These are phyloP conservation scores for Colletotrichum sp. DNA, from an alignment of 2,329 filamentous ascomycete species.

Conservation along the genomic window DNA sequence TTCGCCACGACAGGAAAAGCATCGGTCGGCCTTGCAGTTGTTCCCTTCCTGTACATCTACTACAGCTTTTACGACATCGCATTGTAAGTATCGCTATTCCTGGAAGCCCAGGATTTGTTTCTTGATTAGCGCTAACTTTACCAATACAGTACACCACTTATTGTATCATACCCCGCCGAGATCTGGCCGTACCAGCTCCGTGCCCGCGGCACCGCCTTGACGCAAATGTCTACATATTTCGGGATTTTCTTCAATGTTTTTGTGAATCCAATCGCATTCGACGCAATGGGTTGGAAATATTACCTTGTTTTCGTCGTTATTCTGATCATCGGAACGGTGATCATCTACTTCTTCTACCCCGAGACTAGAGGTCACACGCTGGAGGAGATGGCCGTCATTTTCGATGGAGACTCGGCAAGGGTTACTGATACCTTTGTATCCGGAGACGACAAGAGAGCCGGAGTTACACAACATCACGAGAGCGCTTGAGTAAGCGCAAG, in stretches of 20 bases:
- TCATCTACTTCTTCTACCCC: conserved; percentile 38
- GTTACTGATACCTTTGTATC: neutral
- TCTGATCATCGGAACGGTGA: conserved; percentile 23
- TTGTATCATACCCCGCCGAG: conserved; percentile 34
- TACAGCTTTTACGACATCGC: conserved; percentile 30
- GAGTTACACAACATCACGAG: neutral
- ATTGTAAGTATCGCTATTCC: conserved; percentile 21
- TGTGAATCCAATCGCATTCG: conserved; percentile 47
- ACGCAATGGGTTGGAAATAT: conserved; percentile 44
- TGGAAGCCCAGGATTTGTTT: rapidly evolving
- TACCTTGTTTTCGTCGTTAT: conserved; percentile 47
- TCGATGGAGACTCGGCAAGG: neutral
- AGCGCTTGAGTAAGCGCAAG: neutral
- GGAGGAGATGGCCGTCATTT: conserved; percentile 22
- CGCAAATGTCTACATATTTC: conserved; percentile 8
- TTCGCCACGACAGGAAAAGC: conserved; percentile 33
- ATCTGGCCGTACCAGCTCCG: conserved; percentile 32
- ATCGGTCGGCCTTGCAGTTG: conserved; percentile 36
- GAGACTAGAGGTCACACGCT: conserved; percentile 25
- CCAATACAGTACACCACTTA: conserved; percentile 29
- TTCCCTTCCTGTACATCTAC: conserved; percentile 48
- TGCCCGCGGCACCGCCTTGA: conserved; percentile 29
- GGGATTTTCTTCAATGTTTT: conserved; percentile 31
- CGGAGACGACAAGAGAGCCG: conserved; percentile 18
- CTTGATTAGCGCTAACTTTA: rapidly evolving